Evolutionary conservation across 2,329 filamentous ascomycete species (phyloP).

Genomic region (Zymoseptoria brevis): DNA sequence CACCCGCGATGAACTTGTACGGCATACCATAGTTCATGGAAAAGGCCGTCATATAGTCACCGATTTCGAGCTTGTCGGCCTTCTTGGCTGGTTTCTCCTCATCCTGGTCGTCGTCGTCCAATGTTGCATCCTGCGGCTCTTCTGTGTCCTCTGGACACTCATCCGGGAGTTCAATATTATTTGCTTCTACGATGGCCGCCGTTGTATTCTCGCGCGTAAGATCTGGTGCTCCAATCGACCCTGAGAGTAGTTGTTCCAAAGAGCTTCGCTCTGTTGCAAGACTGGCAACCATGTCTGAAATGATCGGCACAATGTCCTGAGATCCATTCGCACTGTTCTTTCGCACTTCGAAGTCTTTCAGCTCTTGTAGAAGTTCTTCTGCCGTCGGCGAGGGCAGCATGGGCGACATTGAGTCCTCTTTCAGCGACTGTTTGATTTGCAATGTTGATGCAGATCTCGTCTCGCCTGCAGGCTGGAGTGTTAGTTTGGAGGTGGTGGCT

Average conservation of each 20-base stretch:
- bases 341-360: not conserved
- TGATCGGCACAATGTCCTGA: not conserved
- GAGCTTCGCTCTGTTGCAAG: not conserved
- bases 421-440: not conserved
- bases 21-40: slow-evolving; percentile 46
- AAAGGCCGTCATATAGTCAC: slow-evolving; percentile 29
- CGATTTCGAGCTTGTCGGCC: slow-evolving; percentile 11
- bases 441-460: not conserved
- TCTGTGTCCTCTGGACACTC: not conserved
- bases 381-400: not conserved
- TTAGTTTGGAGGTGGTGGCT: not conserved
- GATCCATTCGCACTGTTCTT: not conserved
- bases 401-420: not conserved
- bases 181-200: too few species aligned
- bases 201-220: not conserved
- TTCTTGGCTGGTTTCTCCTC: not conserved
- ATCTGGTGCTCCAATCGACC: not conserved
- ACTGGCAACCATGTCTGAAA: not conserved
- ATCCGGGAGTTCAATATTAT: not conserved
- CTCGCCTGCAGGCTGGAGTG: not conserved
- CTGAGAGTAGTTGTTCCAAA: not conserved
- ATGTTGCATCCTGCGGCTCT: not conserved
- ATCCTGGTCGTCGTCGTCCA: not conserved
- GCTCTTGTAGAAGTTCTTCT: not conserved
- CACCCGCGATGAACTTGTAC: slow-evolving; percentile 58